Base-by-base conservation (phyloP, 1,284 basidiomycete genomes). In the Mycena sp. region DNA sequence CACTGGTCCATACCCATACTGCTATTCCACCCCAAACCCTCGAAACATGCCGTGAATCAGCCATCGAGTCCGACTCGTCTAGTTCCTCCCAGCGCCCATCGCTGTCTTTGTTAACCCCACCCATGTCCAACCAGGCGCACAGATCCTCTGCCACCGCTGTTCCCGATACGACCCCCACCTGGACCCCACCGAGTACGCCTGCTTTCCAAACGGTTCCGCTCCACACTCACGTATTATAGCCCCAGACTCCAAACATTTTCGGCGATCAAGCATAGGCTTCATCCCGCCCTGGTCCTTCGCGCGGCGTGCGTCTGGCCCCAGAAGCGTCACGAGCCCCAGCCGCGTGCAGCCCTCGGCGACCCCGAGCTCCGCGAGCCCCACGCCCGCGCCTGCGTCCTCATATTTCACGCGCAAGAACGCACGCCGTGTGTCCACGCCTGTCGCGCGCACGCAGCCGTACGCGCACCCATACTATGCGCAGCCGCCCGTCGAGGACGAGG, bases 401-500 rank as follows among this genome's bases (percentile, higher is more conserved):
- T 58, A 61, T 40, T 63, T 67, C 32, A 16, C 54, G 6, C 61
- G 61, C 30, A 64, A 64, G 38, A 26, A 53, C 16, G 19, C 65
- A 23, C 65, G 65, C 9, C 65, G 65, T 5, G 59, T 56, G 6
- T 67, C 65, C 10, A 67, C 65, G 14, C 65, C 65, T 6, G 65
- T 64, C 25, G 58, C 65, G 7, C 58, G 65, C 28, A 67, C 65
- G 26, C 65, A 64, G 52, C 65, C 65, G 23, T 67, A 67, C 19
- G 65, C 65, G 30, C 43, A 64, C 46, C 65, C 65, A 6, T 67
- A 67, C 21, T 64, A 58, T 46, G 65, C 65, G 25, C 61, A 67
- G 46, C 65, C 65, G 5, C 65, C 65, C 17, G 32, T 57, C 43
- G 65, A 67, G n/a, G 65, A 64, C 62, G 55, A 61, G 10, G 40